Evolutionary conservation across 306 rosid genomes (phyloP).

Genomic region (Begonia fuchsioides): DNA sequence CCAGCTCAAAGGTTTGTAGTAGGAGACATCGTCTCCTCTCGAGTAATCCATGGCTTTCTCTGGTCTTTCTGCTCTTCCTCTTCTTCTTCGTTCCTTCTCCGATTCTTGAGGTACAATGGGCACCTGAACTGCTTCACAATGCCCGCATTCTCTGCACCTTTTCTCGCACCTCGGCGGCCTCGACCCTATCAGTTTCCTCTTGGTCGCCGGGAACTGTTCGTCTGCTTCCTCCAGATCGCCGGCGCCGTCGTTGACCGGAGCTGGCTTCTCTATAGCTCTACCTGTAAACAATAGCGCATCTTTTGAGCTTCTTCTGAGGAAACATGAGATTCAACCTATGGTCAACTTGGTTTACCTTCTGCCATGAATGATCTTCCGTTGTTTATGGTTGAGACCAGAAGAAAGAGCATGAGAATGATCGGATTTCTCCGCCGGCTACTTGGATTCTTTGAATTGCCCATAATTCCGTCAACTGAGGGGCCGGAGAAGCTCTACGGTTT

Average conservation of each 20-base stretch:
- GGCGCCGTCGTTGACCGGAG: too few relatives aligned
- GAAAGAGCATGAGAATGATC: conserved; percentile 19
- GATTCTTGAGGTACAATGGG: conserved; percentile 28
- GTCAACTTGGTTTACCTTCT: conserved; percentile 27
- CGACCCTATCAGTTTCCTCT: conserved; percentile 42
- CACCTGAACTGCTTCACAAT: conserved; percentile 75
- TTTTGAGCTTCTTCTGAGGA: not conserved
- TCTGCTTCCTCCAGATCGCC: too few relatives aligned
- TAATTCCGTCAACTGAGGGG: conserved; percentile 21
- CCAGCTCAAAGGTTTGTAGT: conserved; percentile 83
- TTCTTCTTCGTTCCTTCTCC: conserved; percentile 15
- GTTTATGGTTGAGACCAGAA: conserved; percentile 26
- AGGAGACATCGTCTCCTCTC: conserved; percentile 46
- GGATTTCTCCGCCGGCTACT: conserved; percentile 26
- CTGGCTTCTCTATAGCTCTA: too few relatives aligned
- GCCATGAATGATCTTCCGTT: conserved; percentile 24
- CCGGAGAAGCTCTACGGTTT: not conserved
- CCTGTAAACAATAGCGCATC: not conserved
- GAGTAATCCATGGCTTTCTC: conserved; percentile 10
- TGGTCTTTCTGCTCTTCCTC: not conserved
- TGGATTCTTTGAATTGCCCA: conserved; percentile 28
- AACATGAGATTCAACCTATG: not conserved
- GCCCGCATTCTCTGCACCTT: conserved; percentile 41
- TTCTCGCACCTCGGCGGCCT: conserved; percentile 56
- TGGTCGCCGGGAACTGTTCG: not conserved